A percentile compares a stretch with the other conserved stretches of the same genome.
Conservation (phyloP, 2,329 filamentous ascomycete species). For the Trematosphaeria pertusa region DNA sequence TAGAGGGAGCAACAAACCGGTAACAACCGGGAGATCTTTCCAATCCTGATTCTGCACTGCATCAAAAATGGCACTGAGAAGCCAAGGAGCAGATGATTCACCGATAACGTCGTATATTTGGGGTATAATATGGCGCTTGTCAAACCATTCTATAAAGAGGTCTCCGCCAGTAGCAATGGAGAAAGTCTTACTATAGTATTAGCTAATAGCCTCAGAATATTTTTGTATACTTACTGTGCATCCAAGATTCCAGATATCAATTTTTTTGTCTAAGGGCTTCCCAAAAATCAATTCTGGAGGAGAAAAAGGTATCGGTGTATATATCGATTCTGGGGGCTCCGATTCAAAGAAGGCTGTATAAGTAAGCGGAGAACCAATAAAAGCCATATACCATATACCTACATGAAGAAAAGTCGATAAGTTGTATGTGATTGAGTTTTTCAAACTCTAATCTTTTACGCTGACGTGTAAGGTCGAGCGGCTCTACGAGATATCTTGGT, state of each 20-base stretch:
- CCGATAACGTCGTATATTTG: no score
- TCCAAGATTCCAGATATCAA: slow-evolving; percentile 10
- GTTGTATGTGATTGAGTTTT: slow-evolving; percentile 2
- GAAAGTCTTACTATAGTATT: neutral
- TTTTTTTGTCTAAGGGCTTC: neutral
- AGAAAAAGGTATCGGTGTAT: slow-evolving; percentile 1
- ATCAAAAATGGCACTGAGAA: no score
- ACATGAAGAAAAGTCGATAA: slow-evolving; percentile 6
- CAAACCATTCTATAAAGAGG: no score
- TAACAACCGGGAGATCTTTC: no score
- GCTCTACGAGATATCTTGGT: slow-evolving; percentile 2
- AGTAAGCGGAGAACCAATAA: neutral
- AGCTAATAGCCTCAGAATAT: neutral
- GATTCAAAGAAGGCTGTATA: neutral
- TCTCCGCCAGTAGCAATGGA: neutral
- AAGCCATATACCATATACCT: neutral
- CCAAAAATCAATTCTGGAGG: slow-evolving; percentile 5
- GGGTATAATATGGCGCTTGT: no score
- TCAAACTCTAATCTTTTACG: neutral
- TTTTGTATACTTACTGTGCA: neutral
- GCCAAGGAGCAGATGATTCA: no score
- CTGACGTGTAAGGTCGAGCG: neutral
- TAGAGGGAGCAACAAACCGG: no score
- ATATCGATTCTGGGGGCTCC: slow-evolving; percentile 1
- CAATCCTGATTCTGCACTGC: no score